These are phyloP conservation scores for Lolium multiflorum DNA, from an alignment of 176 grass and related monocot genomes.

Conservation along the genomic window DNA sequence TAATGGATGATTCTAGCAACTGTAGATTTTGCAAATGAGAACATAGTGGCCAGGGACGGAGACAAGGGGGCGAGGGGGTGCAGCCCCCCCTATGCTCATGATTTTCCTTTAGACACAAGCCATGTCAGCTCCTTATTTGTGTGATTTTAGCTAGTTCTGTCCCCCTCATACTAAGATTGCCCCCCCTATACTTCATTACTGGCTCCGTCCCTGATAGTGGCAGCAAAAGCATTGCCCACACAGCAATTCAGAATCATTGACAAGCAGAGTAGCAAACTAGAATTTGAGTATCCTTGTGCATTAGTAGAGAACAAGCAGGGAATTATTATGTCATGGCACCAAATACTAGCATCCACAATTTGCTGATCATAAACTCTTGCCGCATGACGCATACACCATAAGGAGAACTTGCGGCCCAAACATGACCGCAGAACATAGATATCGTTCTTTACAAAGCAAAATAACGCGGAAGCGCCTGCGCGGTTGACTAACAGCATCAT, in stretches of 20 bases:
- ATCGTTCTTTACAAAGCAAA: not conserved
- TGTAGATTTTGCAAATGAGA: not conserved
- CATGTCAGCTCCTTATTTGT: too few species aligned
- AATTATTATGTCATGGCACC: not conserved
- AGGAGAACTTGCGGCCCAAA: not conserved
- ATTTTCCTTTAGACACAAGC: too few species aligned
- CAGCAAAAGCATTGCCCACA: not conserved
- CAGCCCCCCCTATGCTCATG: too few species aligned
- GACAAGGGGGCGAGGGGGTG: too few species aligned
- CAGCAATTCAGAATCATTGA: not conserved
- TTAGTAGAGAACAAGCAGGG: not conserved
- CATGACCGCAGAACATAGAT: not conserved
- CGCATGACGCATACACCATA: not conserved
- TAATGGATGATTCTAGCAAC: not conserved
- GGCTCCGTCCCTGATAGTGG: too few species aligned
- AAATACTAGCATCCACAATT: not conserved
- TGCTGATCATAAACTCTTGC: not conserved
- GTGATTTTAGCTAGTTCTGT: too few species aligned
- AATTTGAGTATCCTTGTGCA: not conserved
- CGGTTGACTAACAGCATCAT: not conserved
- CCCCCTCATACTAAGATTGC: too few species aligned
- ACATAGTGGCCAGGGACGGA: not conserved
- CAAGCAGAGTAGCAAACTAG: not conserved
- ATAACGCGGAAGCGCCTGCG: not conserved
- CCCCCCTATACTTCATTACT: too few species aligned